Base-by-base conservation (phyloP, 2,329 filamentous ascomycete species). In the Xylaria sp. region DNA sequence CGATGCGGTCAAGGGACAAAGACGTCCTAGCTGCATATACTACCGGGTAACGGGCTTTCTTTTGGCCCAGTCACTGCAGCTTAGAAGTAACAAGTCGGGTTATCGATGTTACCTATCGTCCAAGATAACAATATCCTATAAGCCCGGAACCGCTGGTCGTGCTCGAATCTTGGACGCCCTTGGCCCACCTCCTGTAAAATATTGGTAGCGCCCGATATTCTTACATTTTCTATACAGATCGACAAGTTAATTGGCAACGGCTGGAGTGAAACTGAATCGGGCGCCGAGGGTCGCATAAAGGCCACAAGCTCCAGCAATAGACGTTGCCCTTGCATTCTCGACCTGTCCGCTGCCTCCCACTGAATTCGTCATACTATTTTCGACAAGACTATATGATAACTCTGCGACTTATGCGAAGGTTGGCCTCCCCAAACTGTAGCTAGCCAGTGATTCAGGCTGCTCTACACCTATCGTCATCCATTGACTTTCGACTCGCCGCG, bases 271-370 rank as follows among this genome's bases (percentile, higher is more conserved):
- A 50, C 67, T 46, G 63, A 66, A 10, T 51, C 51, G 63, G 65
- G 57, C 46, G 65, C 76, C 76, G 74, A 76, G 50, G 44, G 50
- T 60, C 74, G 75, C 76, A 77, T 73, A 34, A 65, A 52, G 51
- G 63, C 62, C 51, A 52, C 48, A 52, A 62, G 63, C 65, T 37
- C 63, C 58, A 46, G 64, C 57, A 65, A 63, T 67, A 63, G 48
- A 59, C 63, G 66, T 55, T 44, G 51, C 48, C 59, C 50, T 46
- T 57, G 56, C 23, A 44, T 51, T 46, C 52, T 31, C 52, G 23
- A 12, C 58, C 13, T 31, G 15, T 15, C 15, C 28, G 31, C 41
- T 39, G 6, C 28, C 41, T 23, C 31, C n/a, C 50, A 41, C 48
- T 34, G n/a, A 25, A 52, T 63, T 23, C 25, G 44, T n/a, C 20